These are phyloP conservation scores for Metarhizium anisopliae DNA, from an alignment of 2,329 filamentous ascomycete species.

Conservation along the genomic window DNA sequence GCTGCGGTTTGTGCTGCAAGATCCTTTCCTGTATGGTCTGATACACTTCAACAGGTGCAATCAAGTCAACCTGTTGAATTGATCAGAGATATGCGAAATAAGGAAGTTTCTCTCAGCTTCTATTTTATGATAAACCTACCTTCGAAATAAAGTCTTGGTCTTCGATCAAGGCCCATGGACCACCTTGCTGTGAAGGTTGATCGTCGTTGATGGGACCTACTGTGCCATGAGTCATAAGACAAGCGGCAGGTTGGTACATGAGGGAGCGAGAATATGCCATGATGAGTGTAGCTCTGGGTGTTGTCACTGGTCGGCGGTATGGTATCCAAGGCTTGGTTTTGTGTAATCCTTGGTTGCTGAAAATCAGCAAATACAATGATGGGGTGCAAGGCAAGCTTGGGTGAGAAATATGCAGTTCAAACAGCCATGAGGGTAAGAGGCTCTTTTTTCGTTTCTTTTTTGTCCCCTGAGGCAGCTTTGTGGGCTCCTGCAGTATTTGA, in stretches of 20 bases:
- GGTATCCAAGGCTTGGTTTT: neutral
- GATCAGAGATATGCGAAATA: neutral
- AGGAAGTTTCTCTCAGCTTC: neutral
- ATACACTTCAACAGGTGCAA: constrained; percentile 59
- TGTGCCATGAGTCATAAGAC: constrained; percentile 61
- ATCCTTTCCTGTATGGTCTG: constrained; percentile 45
- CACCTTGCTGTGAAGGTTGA: constrained; percentile 61
- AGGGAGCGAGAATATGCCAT: constrained; percentile 34
- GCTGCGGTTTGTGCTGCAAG: constrained; percentile 22
- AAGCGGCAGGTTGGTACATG: constrained; percentile 54
- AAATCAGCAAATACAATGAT: too few relatives aligned
- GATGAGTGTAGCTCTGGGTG: constrained; percentile 24
- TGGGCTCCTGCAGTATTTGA: neutral
- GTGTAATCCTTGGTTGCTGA: neutral
- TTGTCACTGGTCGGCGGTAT: neutral
- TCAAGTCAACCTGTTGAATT: constrained; percentile 49
- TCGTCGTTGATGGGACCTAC: constrained; percentile 62
- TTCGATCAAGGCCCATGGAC: constrained; percentile 65
- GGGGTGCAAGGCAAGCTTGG: neutral
- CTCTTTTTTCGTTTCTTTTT: too few relatives aligned
- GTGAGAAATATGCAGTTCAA: too few relatives aligned
- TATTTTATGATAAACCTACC: constrained; percentile 27
- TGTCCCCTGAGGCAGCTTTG: too few relatives aligned
- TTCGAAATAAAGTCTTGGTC: constrained; percentile 61
- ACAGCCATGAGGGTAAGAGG: too few relatives aligned